Evolutionary conservation across 306 rosid species (phyloP), one percentile per base, ranked within the genome.

Genomic region (Cucumis hystrix): DNA sequence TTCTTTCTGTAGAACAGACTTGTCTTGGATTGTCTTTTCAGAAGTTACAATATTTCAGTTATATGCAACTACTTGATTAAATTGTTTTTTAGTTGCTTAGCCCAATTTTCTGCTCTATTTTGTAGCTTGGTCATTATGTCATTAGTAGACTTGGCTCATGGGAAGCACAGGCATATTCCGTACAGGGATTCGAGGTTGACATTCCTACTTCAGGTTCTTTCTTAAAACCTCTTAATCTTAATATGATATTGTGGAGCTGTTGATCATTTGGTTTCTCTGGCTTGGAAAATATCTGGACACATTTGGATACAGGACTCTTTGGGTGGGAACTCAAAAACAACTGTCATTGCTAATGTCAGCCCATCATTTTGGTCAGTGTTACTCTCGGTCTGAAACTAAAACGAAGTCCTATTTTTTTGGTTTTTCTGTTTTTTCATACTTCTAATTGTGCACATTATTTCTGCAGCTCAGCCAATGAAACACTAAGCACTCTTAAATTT

Each of bases 291-390:
- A 30, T 43, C 74, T 80, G 72, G 68, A 65, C 67, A 76, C 81
- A 61, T 77, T 72, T 81, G 35, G 71, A 73, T 77, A 84, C 95
- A 94, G 98, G 98, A 94, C 83, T 94, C 98, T 83, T 88, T 94
- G 39, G 98, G 98, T 77, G 98, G 98, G 65, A 94, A 94, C 86
- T 94, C 98, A 81, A 94, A 94, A 83, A 94, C 98, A 79, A 90
- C 91, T 79, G 91, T 94, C 37, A 87, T 94, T 83, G 93, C 98
- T 25, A 94, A 94, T 87, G 91, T 92, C 95, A 92, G 98, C 90
- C 97, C 93, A 76, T 92, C 97, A 75, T 85, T 89, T 79, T 90
- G 96, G 98, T 94, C 55, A 77, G 93, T 81, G 75, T 59, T 72
- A 85, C 79, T 74, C 86, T 75, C 49, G 45, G 40, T 60, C 57